Evolutionary conservation across 108 stramenopile genomes (phyloP), one percentile per base, ranked within the genome.

Genomic region (Cyclostephanos tholiformis): DNA sequence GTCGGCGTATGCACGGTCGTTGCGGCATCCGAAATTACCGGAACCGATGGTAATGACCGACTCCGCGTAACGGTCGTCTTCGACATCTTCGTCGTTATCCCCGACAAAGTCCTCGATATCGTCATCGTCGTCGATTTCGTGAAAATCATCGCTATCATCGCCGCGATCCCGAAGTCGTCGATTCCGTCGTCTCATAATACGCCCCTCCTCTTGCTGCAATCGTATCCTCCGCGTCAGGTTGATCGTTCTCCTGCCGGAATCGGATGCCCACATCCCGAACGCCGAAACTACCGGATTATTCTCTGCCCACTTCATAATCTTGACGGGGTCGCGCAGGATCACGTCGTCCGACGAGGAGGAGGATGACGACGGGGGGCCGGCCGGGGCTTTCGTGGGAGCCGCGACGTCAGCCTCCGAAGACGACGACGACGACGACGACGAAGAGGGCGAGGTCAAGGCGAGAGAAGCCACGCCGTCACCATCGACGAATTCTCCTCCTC

Each of bases 231-330:
- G 44, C 0, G 12, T 14, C 13, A 46, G 16, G 16, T 46, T 6
- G 0, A 44, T 52, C 12, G 72, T 79, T 7, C 79, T 29, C 9
- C 71, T 32, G 55, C 79, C 79, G 50, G 71, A 68, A 73, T 79
- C 72, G 29, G 70, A 71, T 19, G 68, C 60, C 59, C 74, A 62
- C 43, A 82, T 73, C 1, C 86, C 86, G 66, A 72, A 87, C 12
- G 86, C 87, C 14, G 82, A 75, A 2, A 85, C 82, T 8, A 88
- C 83, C n/a, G 87, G 87, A 68, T 88, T 88, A 17, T 88, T 88
- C 64, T 88, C 87, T 3, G 87, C 87, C 87, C 87, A 88, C 69
- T 88, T 85, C 82, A 88, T 88, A 0, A 88, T 55, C 60, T 73
- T 60, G 53, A 55, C 27, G 23, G 23, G 23, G 12, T 55, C 53